Base-by-base conservation (phyloP, 805 yeast species). In the Wickerhamomyces alni region DNA sequence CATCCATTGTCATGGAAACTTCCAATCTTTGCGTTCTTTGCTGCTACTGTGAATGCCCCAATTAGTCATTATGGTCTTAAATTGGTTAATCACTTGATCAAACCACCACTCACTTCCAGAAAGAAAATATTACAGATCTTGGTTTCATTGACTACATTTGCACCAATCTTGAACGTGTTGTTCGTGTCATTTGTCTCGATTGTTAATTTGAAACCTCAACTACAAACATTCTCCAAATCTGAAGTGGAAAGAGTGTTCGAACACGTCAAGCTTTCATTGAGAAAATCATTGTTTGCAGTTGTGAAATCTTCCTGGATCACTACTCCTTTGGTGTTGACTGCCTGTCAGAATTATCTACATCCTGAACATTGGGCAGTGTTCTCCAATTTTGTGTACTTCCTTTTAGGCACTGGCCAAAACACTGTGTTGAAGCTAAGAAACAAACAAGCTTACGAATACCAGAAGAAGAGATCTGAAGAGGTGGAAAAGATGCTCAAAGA, bases 321-420 rank as follows among this genome's bases (percentile, higher is more conserved):
- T 4, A 71, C 77, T 28, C 70, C 76, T 11, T 50, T 72, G 3
- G 70, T 78, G 5, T 58, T 78, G 51, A 48, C 70, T 1, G 42
- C 77, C 24, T 83, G 85, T 5, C 87, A 80, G 52, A 72, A 64
- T 37, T 76, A 67, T 44, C 47, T 80, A 11, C 63, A 68, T 8
- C 80, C 81, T 2, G 75, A 78, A 49, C 60, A 72, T 24, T 80
- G 87, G 87, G 79, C 76, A 10, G 76, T 75, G 3, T 80, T 78
- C 54, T 77, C 77, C 60, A 73, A 71, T 47, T 45, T 75, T 25
- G 73, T 79, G 17, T 78, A 72, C 50, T 79, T 79, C 46, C 53
- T 79, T 5, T 59, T 80, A 41, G 84, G 84, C 1, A 80, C 86
- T 2, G 67, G 69, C 40, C 82, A 80, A 48, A 80, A 80, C 51